Conservation (phyloP, 2,329 filamentous ascomycete genomes). For the Ophiostoma perfectum region DNA sequence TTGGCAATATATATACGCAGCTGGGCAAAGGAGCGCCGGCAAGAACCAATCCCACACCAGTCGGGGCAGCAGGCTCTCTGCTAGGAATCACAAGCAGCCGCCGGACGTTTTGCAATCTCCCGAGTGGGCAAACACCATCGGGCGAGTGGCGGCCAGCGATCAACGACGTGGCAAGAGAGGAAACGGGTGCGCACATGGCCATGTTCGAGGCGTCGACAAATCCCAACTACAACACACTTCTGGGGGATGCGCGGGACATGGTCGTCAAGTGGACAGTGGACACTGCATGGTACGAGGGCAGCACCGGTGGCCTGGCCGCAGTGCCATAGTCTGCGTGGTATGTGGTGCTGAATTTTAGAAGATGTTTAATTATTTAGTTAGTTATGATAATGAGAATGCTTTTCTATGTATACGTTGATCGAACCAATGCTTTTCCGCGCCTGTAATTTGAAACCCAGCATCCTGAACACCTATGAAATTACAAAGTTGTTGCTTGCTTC, state of each 20-base stretch:
- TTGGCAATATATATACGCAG: constrained; percentile 80
- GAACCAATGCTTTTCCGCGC: constrained; percentile 7
- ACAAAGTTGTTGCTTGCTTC: background rate
- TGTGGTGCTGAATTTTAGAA: background rate
- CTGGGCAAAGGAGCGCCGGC: constrained; percentile 56
- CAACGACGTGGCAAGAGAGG: constrained; percentile 74
- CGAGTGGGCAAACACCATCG: constrained; percentile 40
- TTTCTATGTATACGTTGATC: background rate
- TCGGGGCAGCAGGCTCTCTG: constrained; percentile 3
- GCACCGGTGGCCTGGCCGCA: constrained; percentile 26
- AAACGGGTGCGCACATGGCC: constrained; percentile 71
- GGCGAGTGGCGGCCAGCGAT: constrained; percentile 63
- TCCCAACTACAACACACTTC: constrained; percentile 63
- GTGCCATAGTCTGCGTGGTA: background rate
- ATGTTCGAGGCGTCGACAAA: constrained; percentile 73
- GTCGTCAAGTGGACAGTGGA: constrained; percentile 60
- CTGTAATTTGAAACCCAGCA: background rate
- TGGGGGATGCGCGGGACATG: constrained; percentile 58
- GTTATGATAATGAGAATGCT: constrained; percentile 8
- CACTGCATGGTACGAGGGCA: constrained; percentile 62
- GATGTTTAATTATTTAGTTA: background rate
- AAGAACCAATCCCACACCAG: background rate
- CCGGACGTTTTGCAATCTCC: constrained; percentile 84
- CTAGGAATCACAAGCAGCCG: constrained; percentile 4
- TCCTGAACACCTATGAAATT: background rate